Percentiles rank a stretch among this genome's conserved stretches.
Evolutionary conservation across 2,329 filamentous ascomycete genomes (phyloP).

Genomic region (Fonsecaea pugnacius): DNA sequence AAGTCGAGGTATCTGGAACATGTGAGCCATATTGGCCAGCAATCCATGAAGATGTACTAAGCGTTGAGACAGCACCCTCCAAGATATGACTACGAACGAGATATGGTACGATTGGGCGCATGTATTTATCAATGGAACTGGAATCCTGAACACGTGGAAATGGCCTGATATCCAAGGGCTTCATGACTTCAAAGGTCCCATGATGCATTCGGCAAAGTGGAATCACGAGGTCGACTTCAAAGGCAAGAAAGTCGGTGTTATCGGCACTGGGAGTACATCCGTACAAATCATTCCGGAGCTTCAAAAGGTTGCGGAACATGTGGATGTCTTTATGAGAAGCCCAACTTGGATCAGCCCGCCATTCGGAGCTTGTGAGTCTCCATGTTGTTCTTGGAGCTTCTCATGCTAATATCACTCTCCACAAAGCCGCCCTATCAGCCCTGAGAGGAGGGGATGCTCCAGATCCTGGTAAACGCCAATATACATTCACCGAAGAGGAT

Average conservation of each 20-base stretch:
- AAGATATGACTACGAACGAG: constrained; percentile 36
- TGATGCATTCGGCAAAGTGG: constrained; percentile 35
- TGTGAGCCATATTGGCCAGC: constrained; percentile 27
- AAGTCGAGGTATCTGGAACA: constrained; percentile 42
- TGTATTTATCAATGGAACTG: constrained; percentile 43
- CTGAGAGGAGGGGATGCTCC: constrained; percentile 12
- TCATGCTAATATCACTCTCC: too few species aligned
- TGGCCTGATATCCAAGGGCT: constrained; percentile 40
- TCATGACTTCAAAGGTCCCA: constrained; percentile 35
- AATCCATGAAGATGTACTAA: too few species aligned
- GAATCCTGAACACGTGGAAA: constrained; percentile 38
- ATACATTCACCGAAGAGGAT: constrained; percentile 35
- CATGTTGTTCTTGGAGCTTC: too few species aligned
- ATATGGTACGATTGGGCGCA: constrained; percentile 38
- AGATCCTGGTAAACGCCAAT: constrained; percentile 27
- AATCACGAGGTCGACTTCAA: constrained; percentile 47
- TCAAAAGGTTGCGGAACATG: constrained; percentile 55
- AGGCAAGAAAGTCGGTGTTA: constrained; percentile 64
- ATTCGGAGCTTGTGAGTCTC: constrained; percentile 17
- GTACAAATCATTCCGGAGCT: constrained; percentile 67
- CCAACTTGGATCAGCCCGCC: constrained; percentile 34
- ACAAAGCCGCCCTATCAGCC: too few species aligned
- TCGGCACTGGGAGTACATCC: constrained; percentile 68
- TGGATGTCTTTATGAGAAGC: constrained; percentile 51
- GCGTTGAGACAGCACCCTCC: constrained; percentile 31